Percentiles rank a stretch among this genome's conserved stretches.
Evolutionary conservation across 2,329 filamentous ascomycete species (phyloP).

Genomic region (Neofusicoccum ribis): DNA sequence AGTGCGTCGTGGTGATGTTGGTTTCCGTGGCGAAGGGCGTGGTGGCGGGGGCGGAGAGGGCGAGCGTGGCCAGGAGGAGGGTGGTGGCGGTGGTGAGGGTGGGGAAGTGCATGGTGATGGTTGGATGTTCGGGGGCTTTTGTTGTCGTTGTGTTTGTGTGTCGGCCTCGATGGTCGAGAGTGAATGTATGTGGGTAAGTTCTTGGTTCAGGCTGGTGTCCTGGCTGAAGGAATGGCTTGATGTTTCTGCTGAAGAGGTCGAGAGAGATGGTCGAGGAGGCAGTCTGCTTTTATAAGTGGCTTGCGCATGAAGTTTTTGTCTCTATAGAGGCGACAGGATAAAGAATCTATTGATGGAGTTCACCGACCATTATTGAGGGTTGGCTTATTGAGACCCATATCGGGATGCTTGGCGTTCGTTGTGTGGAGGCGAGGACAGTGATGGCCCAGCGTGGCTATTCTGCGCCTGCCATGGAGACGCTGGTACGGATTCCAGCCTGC

Average conservation of each 20-base stretch:
- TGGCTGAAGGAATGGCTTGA: neutral
- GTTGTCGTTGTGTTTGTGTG: neutral
- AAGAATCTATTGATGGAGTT: neutral
- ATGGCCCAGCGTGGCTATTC: too few species aligned
- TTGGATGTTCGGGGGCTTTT: neutral
- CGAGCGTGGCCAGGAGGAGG: neutral
- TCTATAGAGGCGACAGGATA: neutral
- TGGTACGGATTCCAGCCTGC: too few species aligned
- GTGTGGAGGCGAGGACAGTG: neutral
- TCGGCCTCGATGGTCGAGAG: neutral
- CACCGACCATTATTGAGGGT: neutral
- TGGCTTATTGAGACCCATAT: slow-evolving; percentile 1
- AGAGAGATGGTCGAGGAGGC: neutral
- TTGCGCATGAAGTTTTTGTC: neutral
- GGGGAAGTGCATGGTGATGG: neutral
- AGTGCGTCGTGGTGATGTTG: too few species aligned
- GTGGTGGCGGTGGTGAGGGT: neutral
- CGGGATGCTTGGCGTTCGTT: neutral
- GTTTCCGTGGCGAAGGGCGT: too few species aligned
- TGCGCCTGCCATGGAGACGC: too few species aligned
- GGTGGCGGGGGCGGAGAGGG: too few species aligned
- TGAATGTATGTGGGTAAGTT: neutral
- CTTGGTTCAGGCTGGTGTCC: neutral
- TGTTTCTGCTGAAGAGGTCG: neutral
- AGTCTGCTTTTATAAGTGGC: too few species aligned